Evolutionary conservation across 1,139 yeast genomes (phyloP), one percentile per base, ranked within the genome.

Genomic region (Meyerozyma smithsonii): DNA sequence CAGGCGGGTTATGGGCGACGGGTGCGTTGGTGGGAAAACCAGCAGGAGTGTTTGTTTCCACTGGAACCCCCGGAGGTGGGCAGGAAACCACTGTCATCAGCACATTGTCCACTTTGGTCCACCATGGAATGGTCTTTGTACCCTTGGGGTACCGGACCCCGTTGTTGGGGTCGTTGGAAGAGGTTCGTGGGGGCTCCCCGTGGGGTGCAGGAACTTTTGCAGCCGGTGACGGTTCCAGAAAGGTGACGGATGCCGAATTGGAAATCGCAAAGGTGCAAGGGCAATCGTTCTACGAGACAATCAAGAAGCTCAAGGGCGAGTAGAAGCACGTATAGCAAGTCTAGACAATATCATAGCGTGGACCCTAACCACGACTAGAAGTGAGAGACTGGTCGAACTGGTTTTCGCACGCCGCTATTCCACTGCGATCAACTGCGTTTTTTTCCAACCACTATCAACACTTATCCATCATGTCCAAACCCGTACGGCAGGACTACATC

Each of bases 401-500:
- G n/a, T n/a, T n/a, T n/a, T n/a, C n/a, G n/a, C n/a, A n/a, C n/a
- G n/a, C n/a, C n/a, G n/a, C n/a, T n/a, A n/a, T n/a, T n/a, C n/a
- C n/a, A n/a, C n/a, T n/a, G n/a, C n/a, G n/a, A n/a, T n/a, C n/a
- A n/a, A n/a, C n/a, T n/a, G n/a, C n/a, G n/a, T n/a, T n/a, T n/a
- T n/a, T n/a, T n/a, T 24, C 36, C 21, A 45, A 46, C 35, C 39
- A 42, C 41, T 42, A 39, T 28, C 36, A 46, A 25, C 28, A 25
- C 28, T 25, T 12, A 6, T 20, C 12, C 47, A 36, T 25, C 46
- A 26, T 26, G 30, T 26, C 38, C 17, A 69, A 68, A 47, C 71
- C 74, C 8, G 61, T 64, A 48, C 79, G 88, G 58, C 96, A 90
- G 62, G 97, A 89, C 50, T 90, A 84, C 57, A 83, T 92, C 43